Evolutionary conservation across 805 yeast species (phyloP).

Genomic region (Kregervanrija pseudodelftensis): DNA sequence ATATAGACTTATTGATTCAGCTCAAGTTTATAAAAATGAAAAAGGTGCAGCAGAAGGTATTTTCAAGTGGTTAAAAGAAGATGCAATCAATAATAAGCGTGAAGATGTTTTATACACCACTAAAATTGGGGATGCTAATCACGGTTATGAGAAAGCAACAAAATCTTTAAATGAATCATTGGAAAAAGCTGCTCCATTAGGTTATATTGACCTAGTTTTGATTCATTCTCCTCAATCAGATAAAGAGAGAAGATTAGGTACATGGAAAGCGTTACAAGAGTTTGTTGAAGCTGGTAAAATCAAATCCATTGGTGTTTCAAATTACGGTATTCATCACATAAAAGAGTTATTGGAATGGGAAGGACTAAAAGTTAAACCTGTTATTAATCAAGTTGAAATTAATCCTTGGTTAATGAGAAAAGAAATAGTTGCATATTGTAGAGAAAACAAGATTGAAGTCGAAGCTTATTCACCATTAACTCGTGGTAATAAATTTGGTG

Average conservation of each 20-base stretch:
- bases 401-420: constrained; percentile 41
- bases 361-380: constrained; percentile 36
- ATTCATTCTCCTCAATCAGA: constrained; percentile 46
- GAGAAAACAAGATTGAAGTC: constrained; percentile 36
- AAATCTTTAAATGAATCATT: constrained; percentile 37
- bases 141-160: constrained; percentile 22
- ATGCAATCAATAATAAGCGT: constrained; percentile 21
- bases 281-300: constrained; percentile 42
- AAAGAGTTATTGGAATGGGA: constrained; percentile 42
- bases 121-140: constrained; percentile 24
- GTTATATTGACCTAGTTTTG: constrained; percentile 45
- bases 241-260: constrained; percentile 33
- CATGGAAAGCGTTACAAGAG: constrained; percentile 51
- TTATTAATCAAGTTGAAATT: constrained; percentile 42
- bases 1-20: constrained; percentile 72
- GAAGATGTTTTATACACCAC: constrained; percentile 34
- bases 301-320: constrained; percentile 56
- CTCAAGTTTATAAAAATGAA: constrained; percentile 58
- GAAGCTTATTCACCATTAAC: constrained; percentile 65
- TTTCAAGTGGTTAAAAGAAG: constrained; percentile 28
- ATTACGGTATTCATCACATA: constrained; percentile 36
- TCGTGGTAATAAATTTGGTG: constrained; percentile 40
- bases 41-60: constrained; percentile 53
- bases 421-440: constrained; percentile 37
- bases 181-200: constrained; percentile 32